Base-by-base conservation (phyloP, 768 basidiomycete genomes). In the Tricholoma matsutake region DNA sequence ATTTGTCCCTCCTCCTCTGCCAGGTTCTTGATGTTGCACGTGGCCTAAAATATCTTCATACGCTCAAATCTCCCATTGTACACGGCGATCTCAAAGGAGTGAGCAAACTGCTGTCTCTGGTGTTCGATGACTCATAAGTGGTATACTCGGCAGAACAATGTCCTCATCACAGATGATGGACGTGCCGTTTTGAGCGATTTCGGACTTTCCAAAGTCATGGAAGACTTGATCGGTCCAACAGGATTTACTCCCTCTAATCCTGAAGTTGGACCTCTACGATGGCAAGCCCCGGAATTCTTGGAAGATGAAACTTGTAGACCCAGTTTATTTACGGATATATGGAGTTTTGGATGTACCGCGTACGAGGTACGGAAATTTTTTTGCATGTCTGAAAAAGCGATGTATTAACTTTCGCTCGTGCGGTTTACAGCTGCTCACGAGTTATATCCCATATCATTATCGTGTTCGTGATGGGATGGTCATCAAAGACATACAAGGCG, bases 31-130 rank as follows among this genome's bases (percentile, higher is more conserved):
- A 82, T 56, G 68, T 80, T 18, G 75, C 75, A 25, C 68, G 74
- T n/a, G 81, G 81, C 13, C 62, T 82, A 49, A 53, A 71, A 4
- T 80, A 82, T 56, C 63, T 82, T 13, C 81, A 82, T 59, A 78
- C 74, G 0, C 70, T 73, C 62, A 56, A 65, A 35, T 76, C 75
- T 0, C 76, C 76, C 14, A 72, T 82, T 7, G 64, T 65, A 1
- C 74, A 73, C 45, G 72, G 73, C 3, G 73, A 75, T 58, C 37
- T 71, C 20, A 67, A 68, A 67, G 69, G 68, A 32, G 73, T 75
- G 57, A 39, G 70, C 57, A n/a, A 2, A n/a, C 28, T 10, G 9
- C 18, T 6, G 35, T 47, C n/a, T 49, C 22, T 37, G 9, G 9
- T 10, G 10, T 37, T 5, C 14, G 35, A 37, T 9, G 9, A 14